A percentile compares a stretch with the other conserved stretches of the same genome.
Conservation (phyloP, 345 rosid species). For the Lumnitzera littorea region DNA sequence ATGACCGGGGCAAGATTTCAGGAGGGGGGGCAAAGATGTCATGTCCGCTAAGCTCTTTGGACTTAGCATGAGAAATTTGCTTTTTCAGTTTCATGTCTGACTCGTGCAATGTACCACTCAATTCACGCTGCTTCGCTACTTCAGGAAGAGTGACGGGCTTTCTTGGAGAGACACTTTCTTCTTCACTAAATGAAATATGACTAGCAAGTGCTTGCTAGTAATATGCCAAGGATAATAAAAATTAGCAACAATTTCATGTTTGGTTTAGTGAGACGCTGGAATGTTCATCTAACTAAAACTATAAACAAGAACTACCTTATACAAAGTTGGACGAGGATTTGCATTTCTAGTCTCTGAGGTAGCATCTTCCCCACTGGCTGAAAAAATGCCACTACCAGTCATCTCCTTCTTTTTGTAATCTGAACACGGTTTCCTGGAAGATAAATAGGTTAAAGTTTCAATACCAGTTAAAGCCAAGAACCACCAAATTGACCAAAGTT, state of each 20-base stretch:
- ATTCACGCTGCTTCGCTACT: constrained; percentile 81
- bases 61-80: constrained; percentile 70
- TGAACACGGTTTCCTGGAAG: constrained; percentile 70
- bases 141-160: constrained; percentile 64
- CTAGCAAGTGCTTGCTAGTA: constrained; percentile 58
- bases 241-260: too few species aligned
- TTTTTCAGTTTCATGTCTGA: constrained; percentile 52
- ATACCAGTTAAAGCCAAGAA: not conserved
- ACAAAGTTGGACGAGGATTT: constrained; percentile 15
- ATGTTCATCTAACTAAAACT: too few species aligned
- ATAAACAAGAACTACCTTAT: too few species aligned
- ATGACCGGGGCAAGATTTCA: constrained; percentile 63
- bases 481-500: too few species aligned
- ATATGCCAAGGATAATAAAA: too few species aligned
- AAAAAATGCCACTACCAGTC: constrained; percentile 78
- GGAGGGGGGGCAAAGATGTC: constrained; percentile 71
- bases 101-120: constrained; percentile 64
- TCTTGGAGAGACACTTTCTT: constrained; percentile 64
- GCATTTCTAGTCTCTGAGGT: constrained; percentile 39
- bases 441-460: constrained; percentile 1
- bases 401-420: constrained; percentile 81
- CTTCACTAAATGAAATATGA: constrained; percentile 76
- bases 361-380: constrained; percentile 30
- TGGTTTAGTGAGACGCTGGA: too few species aligned
- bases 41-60: constrained; percentile 85